Conservation (phyloP, 495 filamentous ascomycete species). For the Tetracladium setigerum region DNA sequence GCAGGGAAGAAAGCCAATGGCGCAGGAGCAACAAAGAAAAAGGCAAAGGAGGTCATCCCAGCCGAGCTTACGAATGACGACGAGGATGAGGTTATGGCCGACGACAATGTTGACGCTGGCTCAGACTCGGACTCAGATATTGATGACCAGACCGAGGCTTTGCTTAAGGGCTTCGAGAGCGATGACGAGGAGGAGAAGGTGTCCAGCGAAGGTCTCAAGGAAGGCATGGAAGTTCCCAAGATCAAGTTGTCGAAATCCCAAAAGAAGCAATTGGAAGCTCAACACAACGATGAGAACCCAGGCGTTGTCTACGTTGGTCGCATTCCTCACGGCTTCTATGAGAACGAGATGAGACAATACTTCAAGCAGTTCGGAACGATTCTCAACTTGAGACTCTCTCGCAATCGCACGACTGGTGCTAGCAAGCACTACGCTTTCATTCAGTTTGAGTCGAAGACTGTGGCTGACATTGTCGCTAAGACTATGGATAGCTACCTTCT, state of each 20-base stretch:
- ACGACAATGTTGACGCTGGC: constrained; percentile 21
- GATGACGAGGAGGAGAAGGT: constrained; percentile 55
- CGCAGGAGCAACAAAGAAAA: constrained; percentile 12
- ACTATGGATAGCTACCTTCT: constrained; percentile 98
- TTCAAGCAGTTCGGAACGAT: constrained; percentile 94
- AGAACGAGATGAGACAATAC: constrained; percentile 88
- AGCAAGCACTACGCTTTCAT: constrained; percentile 92
- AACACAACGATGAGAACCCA: constrained; percentile 37
- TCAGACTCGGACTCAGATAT: constrained; percentile 34
- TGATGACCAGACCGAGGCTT: constrained; percentile 63
- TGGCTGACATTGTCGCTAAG: constrained; percentile 80
- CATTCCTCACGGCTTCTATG: constrained; percentile 93
- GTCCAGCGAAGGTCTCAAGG: constrained; percentile 43
- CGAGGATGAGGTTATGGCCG: constrained; percentile 8
- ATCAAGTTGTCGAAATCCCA: constrained; percentile 33
- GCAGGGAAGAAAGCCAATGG: constrained; percentile 21
- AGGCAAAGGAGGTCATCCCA: constrained; percentile 14
- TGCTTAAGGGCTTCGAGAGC: constrained; percentile 75
- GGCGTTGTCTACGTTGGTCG: constrained; percentile 85
- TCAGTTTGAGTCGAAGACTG: constrained; percentile 70
- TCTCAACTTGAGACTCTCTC: constrained; percentile 72
- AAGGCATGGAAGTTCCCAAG: constrained; percentile 54
- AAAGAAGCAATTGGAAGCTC: constrained; percentile 15
- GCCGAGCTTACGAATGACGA: constrained; percentile 14
- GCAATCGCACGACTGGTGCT: constrained; percentile 80